phyloP scores from a whole-genome alignment of 305 asterid genomes.

The Salvia sclarea region DNA sequence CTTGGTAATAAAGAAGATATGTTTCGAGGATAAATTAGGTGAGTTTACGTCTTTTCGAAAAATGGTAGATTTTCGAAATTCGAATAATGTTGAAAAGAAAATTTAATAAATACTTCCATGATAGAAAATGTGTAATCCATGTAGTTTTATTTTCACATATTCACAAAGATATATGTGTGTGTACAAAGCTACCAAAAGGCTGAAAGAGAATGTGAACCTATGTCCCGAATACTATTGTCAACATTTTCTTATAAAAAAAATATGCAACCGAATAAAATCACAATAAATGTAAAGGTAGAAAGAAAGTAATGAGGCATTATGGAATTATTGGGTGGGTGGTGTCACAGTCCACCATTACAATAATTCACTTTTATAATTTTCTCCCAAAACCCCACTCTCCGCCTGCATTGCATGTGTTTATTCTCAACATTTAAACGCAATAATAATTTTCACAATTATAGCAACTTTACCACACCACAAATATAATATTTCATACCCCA shows the following conservation, averaged over 20 bases:
- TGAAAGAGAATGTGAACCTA: not conserved
- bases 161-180: not conserved
- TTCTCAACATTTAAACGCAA: constrained; percentile 1
- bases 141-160: too few relatives aligned
- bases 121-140: too few relatives aligned
- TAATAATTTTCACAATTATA: constrained; percentile 1
- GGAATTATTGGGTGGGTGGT: constrained; percentile 38
- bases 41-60: too few relatives aligned
- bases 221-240: not conserved
- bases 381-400: constrained; percentile 9
- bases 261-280: not conserved
- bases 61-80: too few relatives aligned
- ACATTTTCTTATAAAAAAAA: not conserved
- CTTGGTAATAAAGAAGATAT: too few relatives aligned
- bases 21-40: too few relatives aligned
- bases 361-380: constrained; percentile 22
- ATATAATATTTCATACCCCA: not conserved
- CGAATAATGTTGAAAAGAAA: too few relatives aligned
- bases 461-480: not conserved
- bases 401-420: not conserved
- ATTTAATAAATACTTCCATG: too few relatives aligned
- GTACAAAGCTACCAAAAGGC: not conserved
- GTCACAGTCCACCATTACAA: constrained; percentile 30
- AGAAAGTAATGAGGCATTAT: constrained; percentile 25
- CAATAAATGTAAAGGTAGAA: constrained; percentile 20